These are phyloP conservation scores for Melaleuca quinquenervia DNA, from an alignment of 345 rosid genomes.

Conservation along the genomic window DNA sequence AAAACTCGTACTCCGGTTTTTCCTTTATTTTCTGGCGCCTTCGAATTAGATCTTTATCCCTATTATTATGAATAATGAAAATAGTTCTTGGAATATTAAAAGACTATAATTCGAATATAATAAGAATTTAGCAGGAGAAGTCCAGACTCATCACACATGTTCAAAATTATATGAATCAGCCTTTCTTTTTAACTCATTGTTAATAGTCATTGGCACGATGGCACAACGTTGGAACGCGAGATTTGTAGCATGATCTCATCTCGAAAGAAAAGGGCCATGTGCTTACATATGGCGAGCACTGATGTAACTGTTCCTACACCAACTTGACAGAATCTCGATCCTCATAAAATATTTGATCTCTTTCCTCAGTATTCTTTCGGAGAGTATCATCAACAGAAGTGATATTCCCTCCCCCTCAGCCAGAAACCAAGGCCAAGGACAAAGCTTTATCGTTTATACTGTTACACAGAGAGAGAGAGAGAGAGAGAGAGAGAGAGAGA, in stretches of 20 bases:
- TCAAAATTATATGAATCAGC: background rate
- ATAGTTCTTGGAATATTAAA: background rate
- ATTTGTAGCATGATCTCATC: background rate
- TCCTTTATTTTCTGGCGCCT: background rate
- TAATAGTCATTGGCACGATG: background rate
- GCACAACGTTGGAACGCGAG: background rate
- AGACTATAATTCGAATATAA: background rate
- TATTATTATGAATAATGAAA: background rate
- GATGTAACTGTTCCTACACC: background rate
- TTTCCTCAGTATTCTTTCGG: background rate
- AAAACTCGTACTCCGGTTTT: background rate
- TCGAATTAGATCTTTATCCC: background rate
- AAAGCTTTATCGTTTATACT: background rate
- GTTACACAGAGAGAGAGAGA: background rate
- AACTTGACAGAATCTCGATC: background rate
- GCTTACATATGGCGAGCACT: background rate
- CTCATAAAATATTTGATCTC: background rate
- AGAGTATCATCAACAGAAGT: background rate
- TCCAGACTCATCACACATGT: background rate
- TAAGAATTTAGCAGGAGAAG: background rate
- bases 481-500: background rate
- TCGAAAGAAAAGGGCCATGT: background rate
- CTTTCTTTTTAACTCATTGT: background rate
- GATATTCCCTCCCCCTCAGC: background rate
- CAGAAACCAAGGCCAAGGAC: background rate